phyloP scores from a whole-genome alignment of 306 rosid species.

The Vigna angularis region DNA sequence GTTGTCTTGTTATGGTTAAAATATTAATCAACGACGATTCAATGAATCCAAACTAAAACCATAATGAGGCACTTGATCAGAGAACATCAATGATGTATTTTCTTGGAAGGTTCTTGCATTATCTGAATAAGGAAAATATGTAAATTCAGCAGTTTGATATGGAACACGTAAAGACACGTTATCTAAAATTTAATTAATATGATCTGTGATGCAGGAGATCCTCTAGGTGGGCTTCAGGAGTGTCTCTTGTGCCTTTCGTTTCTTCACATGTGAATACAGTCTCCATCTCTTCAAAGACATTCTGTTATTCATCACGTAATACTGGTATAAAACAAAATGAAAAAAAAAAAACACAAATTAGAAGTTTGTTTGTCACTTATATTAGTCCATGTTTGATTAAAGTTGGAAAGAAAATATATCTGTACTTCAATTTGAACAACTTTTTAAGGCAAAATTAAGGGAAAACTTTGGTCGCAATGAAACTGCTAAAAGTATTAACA shows the following conservation, averaged over 20 bases:
- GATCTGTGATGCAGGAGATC: slow-evolving; percentile 22
- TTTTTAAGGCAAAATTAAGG: too few relatives aligned
- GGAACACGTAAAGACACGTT: slow-evolving; percentile 38
- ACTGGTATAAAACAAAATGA: too few relatives aligned
- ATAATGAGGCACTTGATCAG: slow-evolving; percentile 23
- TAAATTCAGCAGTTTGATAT: slow-evolving; percentile 9
- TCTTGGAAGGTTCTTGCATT: slow-evolving; percentile 45
- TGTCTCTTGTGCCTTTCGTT: slow-evolving; percentile 20
- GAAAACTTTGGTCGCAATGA: too few relatives aligned
- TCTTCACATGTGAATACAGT: slow-evolving; percentile 48
- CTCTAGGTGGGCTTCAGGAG: not conserved
- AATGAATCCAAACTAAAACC: slow-evolving; percentile 40
- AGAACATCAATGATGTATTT: slow-evolving; percentile 29
- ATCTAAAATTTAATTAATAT: slow-evolving; percentile 19
- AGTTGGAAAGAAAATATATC: too few relatives aligned
- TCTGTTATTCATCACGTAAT: too few relatives aligned
- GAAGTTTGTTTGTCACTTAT: too few relatives aligned
- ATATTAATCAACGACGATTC: slow-evolving; percentile 33
- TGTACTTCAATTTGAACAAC: too few relatives aligned
- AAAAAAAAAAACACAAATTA: too few relatives aligned
- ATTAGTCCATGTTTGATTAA: too few relatives aligned
- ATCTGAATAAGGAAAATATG: not conserved
- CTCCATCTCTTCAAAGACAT: not conserved
- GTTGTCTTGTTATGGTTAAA: slow-evolving; percentile 26
- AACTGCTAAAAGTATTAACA: too few relatives aligned